Evolutionary conservation across 2,329 filamentous ascomycete genomes (phyloP).

Genomic region (Emmonsia crescens): DNA sequence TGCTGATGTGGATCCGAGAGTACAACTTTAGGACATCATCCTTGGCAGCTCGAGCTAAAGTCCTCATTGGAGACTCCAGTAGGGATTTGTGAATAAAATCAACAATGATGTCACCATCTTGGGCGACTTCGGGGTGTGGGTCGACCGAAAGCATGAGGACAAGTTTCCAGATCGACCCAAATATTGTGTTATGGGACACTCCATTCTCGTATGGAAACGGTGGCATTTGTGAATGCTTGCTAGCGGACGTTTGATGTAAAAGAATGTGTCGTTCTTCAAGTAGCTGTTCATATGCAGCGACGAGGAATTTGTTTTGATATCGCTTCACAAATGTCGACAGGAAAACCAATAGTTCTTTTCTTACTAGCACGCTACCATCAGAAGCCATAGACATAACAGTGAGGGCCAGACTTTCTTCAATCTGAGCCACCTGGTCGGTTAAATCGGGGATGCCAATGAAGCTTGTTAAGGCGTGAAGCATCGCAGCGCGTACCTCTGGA

Average conservation of each 20-base stretch:
- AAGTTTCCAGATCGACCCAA: slow-evolving; percentile 90
- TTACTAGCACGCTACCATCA: slow-evolving; percentile 87
- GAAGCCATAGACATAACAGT: slow-evolving; percentile 84
- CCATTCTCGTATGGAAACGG: slow-evolving; percentile 35
- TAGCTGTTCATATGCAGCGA: slow-evolving; percentile 84
- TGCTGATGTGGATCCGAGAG: slow-evolving; percentile 24
- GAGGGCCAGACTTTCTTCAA: slow-evolving; percentile 83
- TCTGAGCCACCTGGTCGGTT: slow-evolving; percentile 79
- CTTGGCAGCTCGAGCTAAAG: slow-evolving; percentile 59
- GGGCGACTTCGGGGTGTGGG: slow-evolving; percentile 84
- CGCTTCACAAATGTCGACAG: slow-evolving; percentile 82
- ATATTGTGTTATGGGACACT: slow-evolving; percentile 77
- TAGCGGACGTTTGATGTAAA: slow-evolving; percentile 33
- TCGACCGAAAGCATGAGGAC: slow-evolving; percentile 83
- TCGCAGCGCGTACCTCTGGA: slow-evolving; percentile 84
- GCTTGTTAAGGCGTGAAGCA: slow-evolving; percentile 85
- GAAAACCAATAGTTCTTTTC: slow-evolving; percentile 87
- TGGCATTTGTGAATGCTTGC: slow-evolving; percentile 19
- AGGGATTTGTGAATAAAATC: slow-evolving; percentile 75
- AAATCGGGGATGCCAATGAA: slow-evolving; percentile 90
- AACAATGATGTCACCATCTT: slow-evolving; percentile 71
- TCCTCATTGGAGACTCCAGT: slow-evolving; percentile 63
- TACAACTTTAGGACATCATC: slow-evolving; percentile 46
- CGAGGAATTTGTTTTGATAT: slow-evolving; percentile 85
- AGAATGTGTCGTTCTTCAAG: slow-evolving; percentile 68